phyloP scores from a whole-genome alignment of 352 stramenopile species.

The Globisporangium polare region DNA sequence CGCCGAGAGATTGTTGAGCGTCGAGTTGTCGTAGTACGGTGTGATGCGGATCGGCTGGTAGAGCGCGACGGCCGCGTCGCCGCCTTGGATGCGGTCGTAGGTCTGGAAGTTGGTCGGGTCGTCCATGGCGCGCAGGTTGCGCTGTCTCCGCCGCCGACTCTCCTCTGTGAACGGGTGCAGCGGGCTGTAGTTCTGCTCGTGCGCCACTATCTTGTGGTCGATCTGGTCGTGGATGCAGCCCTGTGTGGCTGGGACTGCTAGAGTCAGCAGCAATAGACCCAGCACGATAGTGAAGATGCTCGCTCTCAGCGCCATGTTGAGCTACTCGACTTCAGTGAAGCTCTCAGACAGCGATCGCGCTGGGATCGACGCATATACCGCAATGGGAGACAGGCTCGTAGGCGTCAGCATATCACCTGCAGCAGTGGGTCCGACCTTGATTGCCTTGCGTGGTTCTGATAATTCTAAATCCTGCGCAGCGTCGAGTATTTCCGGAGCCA shows the following conservation, averaged over 20 bases:
- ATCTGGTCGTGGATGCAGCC: slow-evolving; percentile 27
- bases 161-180: slow-evolving; percentile 18
- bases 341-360: neutral
- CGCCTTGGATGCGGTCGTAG: slow-evolving; percentile 36
- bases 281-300: neutral
- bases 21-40: slow-evolving; percentile 56
- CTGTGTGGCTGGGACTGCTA: neutral
- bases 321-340: neutral
- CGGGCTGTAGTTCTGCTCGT: slow-evolving; percentile 14
- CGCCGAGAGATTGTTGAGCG: slow-evolving; percentile 29
- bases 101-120: slow-evolving; percentile 23
- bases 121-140: slow-evolving; percentile 6
- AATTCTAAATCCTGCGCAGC: neutral
- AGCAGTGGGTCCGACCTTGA: neutral
- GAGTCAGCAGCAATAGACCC: neutral
- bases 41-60: slow-evolving; percentile 65
- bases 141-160: neutral
- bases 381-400: neutral
- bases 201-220: slow-evolving; percentile 16
- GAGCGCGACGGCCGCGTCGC: slow-evolving; percentile 10
- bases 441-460: neutral
- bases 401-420: neutral
- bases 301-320: slow-evolving; percentile 1
- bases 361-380: neutral
- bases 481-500: neutral